Conservation (phyloP, 805 yeast genomes). For the Myxozyma neglecta region DNA sequence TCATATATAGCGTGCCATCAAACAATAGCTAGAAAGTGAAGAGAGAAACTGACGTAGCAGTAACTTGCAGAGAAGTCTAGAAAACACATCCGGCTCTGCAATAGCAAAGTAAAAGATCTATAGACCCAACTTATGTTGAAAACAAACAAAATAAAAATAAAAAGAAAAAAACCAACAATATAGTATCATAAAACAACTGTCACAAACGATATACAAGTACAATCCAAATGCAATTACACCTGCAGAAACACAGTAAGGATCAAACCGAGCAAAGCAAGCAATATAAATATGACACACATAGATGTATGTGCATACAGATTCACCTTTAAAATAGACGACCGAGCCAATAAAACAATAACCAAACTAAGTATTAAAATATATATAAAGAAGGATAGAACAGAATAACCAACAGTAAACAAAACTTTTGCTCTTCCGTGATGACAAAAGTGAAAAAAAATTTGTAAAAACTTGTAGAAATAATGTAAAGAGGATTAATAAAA, state of each 20-base stretch:
- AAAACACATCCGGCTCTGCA: neutral
- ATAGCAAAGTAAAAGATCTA: neutral
- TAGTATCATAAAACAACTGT: neutral
- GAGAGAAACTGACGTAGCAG: no score
- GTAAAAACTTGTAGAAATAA: neutral
- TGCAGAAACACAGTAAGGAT: slow-evolving; percentile 5
- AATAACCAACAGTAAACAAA: slow-evolving; percentile 9
- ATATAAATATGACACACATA: neutral
- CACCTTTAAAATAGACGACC: slow-evolving; percentile 1
- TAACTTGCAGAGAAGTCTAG: no score
- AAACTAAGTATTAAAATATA: neutral
- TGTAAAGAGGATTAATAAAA: neutral
- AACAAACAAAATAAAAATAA: neutral
- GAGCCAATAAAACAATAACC: neutral
- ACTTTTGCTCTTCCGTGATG: slow-evolving; percentile 26
- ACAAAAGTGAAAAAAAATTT: neutral
- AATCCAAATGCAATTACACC: slow-evolving; percentile 25
- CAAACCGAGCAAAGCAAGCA: slow-evolving; percentile 1
- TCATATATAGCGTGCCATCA: no score
- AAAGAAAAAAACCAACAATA: neutral
- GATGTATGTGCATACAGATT: neutral
- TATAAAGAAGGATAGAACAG: neutral
- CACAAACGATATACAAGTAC: slow-evolving; percentile 17
- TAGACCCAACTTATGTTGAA: neutral
- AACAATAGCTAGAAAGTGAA: no score